Evolutionary conservation across 2,329 filamentous ascomycete genomes (phyloP).

Genomic region (Chlorencoelia australis): DNA sequence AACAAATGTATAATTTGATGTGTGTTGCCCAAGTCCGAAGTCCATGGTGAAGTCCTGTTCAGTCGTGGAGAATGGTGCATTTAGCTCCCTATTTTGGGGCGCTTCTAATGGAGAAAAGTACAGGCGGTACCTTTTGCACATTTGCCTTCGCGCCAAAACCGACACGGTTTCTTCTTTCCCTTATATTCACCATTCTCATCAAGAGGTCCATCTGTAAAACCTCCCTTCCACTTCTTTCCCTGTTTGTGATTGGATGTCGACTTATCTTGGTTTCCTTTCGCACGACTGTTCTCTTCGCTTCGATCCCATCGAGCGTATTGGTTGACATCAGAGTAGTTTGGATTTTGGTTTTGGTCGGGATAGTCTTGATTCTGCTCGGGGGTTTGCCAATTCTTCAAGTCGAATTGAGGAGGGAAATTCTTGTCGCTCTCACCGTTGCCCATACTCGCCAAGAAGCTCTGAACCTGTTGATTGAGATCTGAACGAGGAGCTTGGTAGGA

Average conservation of each 20-base stretch:
- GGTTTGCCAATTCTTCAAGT: constrained; percentile 19
- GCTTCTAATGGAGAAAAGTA: constrained; percentile 64
- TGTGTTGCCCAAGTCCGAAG: no score
- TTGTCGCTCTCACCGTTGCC: constrained; percentile 15
- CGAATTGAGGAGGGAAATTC: constrained; percentile 10
- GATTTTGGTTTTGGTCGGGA: no score
- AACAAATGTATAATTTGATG: no score
- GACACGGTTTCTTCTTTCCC: constrained; percentile 57
- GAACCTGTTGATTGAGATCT: constrained; percentile 21
- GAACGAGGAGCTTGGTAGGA: constrained; percentile 5
- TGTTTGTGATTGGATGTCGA: constrained; percentile 3
- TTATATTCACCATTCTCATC: constrained; percentile 31
- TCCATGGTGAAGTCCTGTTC: no score
- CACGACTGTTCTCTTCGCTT: constrained; percentile 14
- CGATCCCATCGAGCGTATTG: constrained; percentile 14
- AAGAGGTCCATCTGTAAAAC: constrained; percentile 12
- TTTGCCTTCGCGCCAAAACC: constrained; percentile 60
- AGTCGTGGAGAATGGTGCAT: no score
- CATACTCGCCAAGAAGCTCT: constrained; percentile 17
- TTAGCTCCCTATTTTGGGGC: no score
- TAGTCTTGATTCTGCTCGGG: no score
- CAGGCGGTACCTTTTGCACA: constrained; percentile 65
- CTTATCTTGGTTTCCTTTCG: background rate
- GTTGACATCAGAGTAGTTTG: constrained; percentile 1
- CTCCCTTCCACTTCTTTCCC: constrained; percentile 9